Evolutionary conservation across 2,329 filamentous ascomycete species (phyloP), one percentile per base, ranked within the genome.

Genomic region (Pyrenochaeta sp.): DNA sequence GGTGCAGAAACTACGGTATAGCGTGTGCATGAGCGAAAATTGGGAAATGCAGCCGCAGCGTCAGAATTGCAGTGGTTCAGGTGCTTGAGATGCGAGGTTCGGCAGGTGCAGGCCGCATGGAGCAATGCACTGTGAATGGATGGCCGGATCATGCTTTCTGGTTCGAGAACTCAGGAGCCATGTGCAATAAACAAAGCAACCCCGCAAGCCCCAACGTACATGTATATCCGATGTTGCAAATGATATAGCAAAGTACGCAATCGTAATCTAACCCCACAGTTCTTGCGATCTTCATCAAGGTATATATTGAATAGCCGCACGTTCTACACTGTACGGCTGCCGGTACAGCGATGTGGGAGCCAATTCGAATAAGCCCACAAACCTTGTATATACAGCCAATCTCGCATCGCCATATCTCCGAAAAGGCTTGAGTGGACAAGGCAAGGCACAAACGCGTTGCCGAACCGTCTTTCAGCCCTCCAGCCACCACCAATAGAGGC

Each of bases 1-100:
- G 42, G 27, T 37, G 50, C 51, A 53, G 32, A 50, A 50, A 25
- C 50, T 58, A 45, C 44, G 44, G 39, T 27, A 50, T 62, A 50
- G 59, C 52, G 56, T 56, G 56, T 34, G 45, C 28, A 34, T 34
- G 25, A 46, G 27, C 15, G 30, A 24, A 34, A 47, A 47, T 47
- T 47, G 45, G 44, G 45, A 34, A 47, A 34, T 25, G 45, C 45
- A 47, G 45, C 45, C 45, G 45, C 45, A 25, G 42, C 42, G 10
- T 44, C 10, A 27, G 10, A 28, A 19, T 27, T 8, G 8, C 13
- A 9, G 39, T 42, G 39, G n/a, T 28, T 28, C 19, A 22, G 40
- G 8, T 25, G 22, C 22, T 25, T 5, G 10, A 1, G 42, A 13
- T 39, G 36, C 13, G 19, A 19, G 15, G 28, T 48, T 15, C 34